Conservation (phyloP, 2,329 filamentous ascomycete genomes). For the Pseudocercospora pini-densiflorae region DNA sequence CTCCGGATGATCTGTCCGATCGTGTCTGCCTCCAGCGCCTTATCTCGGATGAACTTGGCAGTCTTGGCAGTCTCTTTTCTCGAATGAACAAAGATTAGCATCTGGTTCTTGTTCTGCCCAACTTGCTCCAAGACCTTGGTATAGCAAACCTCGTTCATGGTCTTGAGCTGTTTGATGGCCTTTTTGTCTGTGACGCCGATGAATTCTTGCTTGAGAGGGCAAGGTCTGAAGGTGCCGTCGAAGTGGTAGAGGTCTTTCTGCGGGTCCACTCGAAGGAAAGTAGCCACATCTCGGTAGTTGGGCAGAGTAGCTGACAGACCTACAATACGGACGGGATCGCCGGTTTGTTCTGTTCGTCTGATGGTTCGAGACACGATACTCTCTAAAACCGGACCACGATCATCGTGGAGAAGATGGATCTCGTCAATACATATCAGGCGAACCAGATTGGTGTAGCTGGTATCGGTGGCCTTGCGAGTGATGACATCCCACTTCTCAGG, state of each 20-base stretch:
- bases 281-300: constrained; percentile 95
- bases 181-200: constrained; percentile 98
- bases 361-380: constrained; percentile 97
- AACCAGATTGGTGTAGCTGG: constrained; percentile 97
- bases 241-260: constrained; percentile 93
- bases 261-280: constrained; percentile 87
- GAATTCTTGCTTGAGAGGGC: constrained; percentile 94
- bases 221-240: constrained; percentile 90
- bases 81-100: constrained; percentile 99
- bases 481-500: constrained; percentile 99
- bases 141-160: constrained; percentile 99
- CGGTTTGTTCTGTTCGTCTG: constrained; percentile 89
- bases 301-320: constrained; percentile 94
- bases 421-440: constrained; percentile 96
- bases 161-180: constrained; percentile 97
- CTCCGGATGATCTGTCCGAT: constrained; percentile 94
- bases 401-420: constrained; percentile 96
- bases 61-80: constrained; percentile 98
- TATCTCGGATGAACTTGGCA: constrained; percentile 92
- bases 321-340: constrained; percentile 87
- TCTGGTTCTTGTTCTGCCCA: constrained; percentile 89
- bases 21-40: constrained; percentile 94
- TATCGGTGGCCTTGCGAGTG: constrained; percentile 94
- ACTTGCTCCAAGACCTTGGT: constrained; percentile 97
- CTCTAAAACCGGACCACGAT: constrained; percentile 93